Conservation (phyloP, 2,329 filamentous ascomycete species). For the Microcyclospora tardicrescens region DNA sequence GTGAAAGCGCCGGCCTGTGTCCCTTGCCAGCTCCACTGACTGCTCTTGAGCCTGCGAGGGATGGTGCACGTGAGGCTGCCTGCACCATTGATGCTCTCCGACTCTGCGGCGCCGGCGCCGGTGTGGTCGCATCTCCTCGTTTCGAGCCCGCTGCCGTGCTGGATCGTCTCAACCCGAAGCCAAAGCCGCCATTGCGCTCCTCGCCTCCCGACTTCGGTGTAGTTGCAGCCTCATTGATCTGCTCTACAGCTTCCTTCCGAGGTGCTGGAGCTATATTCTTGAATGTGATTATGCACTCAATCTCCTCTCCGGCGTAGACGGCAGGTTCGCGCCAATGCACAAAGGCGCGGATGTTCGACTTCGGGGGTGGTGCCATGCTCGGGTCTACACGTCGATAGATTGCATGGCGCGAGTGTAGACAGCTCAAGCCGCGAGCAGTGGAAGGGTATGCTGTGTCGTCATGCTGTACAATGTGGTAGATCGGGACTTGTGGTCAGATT, state of each 20-base stretch:
- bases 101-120: constrained; percentile 8
- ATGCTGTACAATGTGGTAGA: too few relatives aligned
- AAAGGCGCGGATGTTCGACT: constrained; percentile 79
- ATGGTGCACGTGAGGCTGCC: constrained; percentile 9
- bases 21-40: constrained; percentile 25
- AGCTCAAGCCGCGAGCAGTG: background rate
- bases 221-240: too few relatives aligned
- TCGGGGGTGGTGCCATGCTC: constrained; percentile 11
- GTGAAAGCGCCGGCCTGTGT: constrained; percentile 55
- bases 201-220: constrained; percentile 1
- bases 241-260: constrained; percentile 10
- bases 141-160: too few relatives aligned
- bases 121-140: background rate
- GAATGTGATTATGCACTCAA: constrained; percentile 93
- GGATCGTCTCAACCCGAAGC: too few relatives aligned
- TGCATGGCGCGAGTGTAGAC: background rate
- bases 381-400: background rate
- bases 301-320: constrained; percentile 90
- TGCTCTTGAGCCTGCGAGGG: constrained; percentile 9
- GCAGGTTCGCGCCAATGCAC: constrained; percentile 89
- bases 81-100: constrained; percentile 13
- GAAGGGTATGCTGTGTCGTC: background rate
- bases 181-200: too few relatives aligned
- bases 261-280: constrained; percentile 59
- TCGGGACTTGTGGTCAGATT: too few relatives aligned